Conservation (phyloP, 176 grass and related monocot species). For the Dactylis glomerata region DNA sequence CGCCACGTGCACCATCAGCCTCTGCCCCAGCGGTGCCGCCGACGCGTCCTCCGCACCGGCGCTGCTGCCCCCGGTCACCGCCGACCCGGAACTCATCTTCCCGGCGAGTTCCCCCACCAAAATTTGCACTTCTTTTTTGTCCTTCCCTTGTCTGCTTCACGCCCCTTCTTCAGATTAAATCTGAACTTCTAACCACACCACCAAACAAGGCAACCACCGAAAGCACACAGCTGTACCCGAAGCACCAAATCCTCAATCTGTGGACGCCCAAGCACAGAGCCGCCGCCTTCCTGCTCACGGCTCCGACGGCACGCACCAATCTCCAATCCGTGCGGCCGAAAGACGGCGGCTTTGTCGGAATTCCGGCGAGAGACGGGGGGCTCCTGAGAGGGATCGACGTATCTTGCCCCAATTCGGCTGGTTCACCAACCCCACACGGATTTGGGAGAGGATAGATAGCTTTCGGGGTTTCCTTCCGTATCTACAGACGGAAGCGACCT, state of each 20-base stretch:
- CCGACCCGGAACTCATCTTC: conserved; percentile 89
- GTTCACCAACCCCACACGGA: conserved; percentile 43
- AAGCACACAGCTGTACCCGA: not conserved
- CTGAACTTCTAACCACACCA: conserved; percentile 30
- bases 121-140: not conserved
- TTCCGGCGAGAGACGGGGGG: conserved; percentile 8
- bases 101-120: not conserved
- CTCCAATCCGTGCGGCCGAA: not conserved
- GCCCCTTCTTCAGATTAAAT: conserved; percentile 34
- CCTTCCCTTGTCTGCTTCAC: not conserved
- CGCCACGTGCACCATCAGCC: conserved; percentile 77
- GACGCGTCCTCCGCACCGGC: conserved; percentile 28
- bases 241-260: conserved; percentile 26
- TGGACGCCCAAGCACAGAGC: not conserved
- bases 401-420: conserved; percentile 29
- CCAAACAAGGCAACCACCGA: conserved; percentile 35
- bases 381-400: conserved; percentile 11
- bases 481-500: conserved; percentile 32
- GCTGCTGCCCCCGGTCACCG: conserved; percentile 57
- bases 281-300: not conserved
- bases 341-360: conserved; percentile 30
- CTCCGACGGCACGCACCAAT: conserved; percentile 2
- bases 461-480: conserved; percentile 31
- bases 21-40: conserved; percentile 55
- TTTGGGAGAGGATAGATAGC: conserved; percentile 5